Evolutionary conservation across 148 eudicot genomes (phyloP).

Genomic region (Silene latifolia): DNA sequence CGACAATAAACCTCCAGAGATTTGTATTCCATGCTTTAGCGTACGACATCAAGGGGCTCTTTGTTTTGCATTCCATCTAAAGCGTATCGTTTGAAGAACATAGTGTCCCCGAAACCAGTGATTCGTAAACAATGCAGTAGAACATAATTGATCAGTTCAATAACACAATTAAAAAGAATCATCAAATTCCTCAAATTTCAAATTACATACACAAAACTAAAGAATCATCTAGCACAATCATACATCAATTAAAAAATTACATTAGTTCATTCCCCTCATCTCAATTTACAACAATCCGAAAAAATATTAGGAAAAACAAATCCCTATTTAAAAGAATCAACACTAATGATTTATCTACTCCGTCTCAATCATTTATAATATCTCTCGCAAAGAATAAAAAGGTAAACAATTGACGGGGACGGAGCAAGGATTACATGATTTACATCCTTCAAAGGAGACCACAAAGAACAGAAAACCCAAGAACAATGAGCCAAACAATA

Average conservation of each 20-base stretch:
- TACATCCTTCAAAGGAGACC: slow-evolving; percentile 49
- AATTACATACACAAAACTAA: slow-evolving; percentile 1
- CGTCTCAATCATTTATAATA: neutral
- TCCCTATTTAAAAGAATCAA: neutral
- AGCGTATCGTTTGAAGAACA: too few species aligned
- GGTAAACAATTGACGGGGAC: neutral
- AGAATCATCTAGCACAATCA: slow-evolving; percentile 9
- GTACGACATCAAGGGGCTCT: too few species aligned
- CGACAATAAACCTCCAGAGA: too few species aligned
- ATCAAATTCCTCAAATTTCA: neutral
- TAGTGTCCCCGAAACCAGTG: too few species aligned
- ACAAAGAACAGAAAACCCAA: slow-evolving; percentile 66
- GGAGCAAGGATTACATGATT: neutral
- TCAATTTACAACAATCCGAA: slow-evolving; percentile 4
- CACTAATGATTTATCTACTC: neutral
- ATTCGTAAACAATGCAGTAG: neutral
- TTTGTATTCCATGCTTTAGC: too few species aligned
- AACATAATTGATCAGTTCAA: neutral
- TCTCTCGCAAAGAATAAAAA: neutral
- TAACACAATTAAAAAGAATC: neutral
- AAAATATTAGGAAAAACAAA: neutral
- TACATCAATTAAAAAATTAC: neutral
- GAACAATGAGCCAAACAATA: slow-evolving; percentile 64
- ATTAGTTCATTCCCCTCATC: neutral
- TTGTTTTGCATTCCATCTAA: too few species aligned